These are phyloP conservation scores for Scenedesmus sp. DNA, from an alignment of 163 green algal species.

Conservation along the genomic window DNA sequence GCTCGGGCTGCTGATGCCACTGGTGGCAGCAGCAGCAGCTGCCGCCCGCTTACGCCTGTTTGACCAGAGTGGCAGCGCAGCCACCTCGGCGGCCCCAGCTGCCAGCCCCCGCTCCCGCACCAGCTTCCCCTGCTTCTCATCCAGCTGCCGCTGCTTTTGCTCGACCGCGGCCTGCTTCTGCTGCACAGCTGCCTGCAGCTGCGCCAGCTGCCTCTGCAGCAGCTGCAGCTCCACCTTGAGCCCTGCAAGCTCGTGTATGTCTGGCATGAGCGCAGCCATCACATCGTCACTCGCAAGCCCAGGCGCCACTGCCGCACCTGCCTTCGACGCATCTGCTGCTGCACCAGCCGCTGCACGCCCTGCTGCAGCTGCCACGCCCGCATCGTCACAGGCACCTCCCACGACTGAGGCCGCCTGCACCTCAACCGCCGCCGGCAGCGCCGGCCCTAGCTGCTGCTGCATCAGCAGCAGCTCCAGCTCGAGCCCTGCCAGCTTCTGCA, in stretches of 20 bases:
- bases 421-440: neutral
- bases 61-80: neutral
- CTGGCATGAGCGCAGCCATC: neutral
- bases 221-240: neutral
- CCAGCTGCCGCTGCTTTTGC: neutral
- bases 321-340: neutral
- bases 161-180: neutral
- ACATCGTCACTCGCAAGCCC: neutral
- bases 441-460: neutral
- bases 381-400: neutral
- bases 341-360: too few species aligned
- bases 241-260: neutral
- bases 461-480: neutral
- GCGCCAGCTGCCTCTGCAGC: neutral
- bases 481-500: slow-evolving; percentile 3
- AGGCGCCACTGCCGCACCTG: neutral
- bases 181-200: slow-evolving; percentile 22
- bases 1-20: neutral
- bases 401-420: neutral
- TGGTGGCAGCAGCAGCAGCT: neutral
- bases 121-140: slow-evolving; percentile 6
- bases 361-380: neutral
- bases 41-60: neutral
- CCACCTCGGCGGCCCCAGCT: neutral
- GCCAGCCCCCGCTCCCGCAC: neutral